Percentiles rank a stretch among this genome's conserved stretches.
These are phyloP conservation scores for Abortiporus biennis DNA, from an alignment of 1,284 basidiomycete genomes.

Conservation along the genomic window DNA sequence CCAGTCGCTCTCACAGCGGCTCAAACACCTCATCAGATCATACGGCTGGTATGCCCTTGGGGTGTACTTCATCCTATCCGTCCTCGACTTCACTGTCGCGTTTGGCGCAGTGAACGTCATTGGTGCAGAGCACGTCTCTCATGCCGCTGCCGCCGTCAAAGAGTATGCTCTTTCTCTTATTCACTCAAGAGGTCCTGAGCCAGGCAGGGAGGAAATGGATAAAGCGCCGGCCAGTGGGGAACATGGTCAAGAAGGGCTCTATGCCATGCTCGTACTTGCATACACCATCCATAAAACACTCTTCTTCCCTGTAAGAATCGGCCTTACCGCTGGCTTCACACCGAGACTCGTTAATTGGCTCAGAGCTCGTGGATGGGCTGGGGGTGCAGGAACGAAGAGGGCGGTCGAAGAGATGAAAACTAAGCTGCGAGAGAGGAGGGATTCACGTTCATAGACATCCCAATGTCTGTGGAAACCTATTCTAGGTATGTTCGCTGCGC, in stretches of 20 bases:
- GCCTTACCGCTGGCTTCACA: constrained; percentile 84
- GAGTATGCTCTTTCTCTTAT: constrained; percentile 37
- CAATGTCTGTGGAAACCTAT: constrained; percentile 4
- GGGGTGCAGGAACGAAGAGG: constrained; percentile 57
- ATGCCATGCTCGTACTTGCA: constrained; percentile 89
- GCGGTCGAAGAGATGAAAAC: constrained; percentile 62
- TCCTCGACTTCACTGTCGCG: constrained; percentile 76
- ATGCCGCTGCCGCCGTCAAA: constrained; percentile 57
- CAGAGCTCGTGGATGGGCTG: constrained; percentile 68
- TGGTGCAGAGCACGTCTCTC: constrained; percentile 86
- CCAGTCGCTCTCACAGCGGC: constrained; percentile 59
- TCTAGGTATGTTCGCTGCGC: constrained; percentile 5
- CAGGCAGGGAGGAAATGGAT: constrained; percentile 56
- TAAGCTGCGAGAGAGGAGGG: constrained; percentile 29
- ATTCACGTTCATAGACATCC: constrained; percentile 18
- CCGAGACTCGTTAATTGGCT: constrained; percentile 83
- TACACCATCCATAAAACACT: constrained; percentile 96
- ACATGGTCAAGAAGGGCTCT: constrained; percentile 62
- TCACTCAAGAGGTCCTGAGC: constrained; percentile 49
- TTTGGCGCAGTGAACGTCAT: constrained; percentile 84
- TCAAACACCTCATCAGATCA: constrained; percentile 84
- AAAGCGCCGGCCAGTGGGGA: constrained; percentile 17
- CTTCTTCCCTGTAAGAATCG: constrained; percentile 87
- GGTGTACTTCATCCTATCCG: constrained; percentile 71
- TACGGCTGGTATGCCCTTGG: constrained; percentile 93